A percentile compares a stretch with the other conserved stretches of the same genome.
Conservation (phyloP, 1,139 yeast genomes). For the Hansenula anomala region DNA sequence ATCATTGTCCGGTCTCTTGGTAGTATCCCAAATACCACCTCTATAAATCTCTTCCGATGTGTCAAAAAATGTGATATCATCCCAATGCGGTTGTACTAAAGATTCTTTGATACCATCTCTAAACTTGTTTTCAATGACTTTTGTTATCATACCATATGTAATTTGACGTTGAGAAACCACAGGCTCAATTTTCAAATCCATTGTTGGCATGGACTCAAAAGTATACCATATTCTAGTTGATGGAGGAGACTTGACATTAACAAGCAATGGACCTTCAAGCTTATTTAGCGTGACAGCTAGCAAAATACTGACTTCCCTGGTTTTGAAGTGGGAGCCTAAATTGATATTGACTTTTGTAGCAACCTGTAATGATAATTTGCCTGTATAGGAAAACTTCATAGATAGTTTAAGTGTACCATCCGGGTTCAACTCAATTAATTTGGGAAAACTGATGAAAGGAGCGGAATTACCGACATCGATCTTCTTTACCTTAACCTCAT, state of each 20-base stretch:
- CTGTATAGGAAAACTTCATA: conserved; percentile 62
- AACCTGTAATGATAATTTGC: conserved; percentile 67
- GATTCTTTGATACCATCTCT: conserved; percentile 77
- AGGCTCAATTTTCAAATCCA: conserved; percentile 79
- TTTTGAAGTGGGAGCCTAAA: conserved; percentile 69
- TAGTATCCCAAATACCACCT: conserved; percentile 87
- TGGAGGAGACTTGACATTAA: conserved; percentile 83
- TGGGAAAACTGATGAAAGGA: conserved; percentile 76
- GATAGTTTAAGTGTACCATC: conserved; percentile 74
- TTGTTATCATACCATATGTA: conserved; percentile 73
- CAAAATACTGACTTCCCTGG: conserved; percentile 72
- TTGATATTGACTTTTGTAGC: conserved; percentile 75
- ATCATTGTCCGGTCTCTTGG: conserved; percentile 22
- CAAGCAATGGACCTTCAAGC: conserved; percentile 67
- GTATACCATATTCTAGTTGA: conserved; percentile 88
- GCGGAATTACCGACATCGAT: conserved; percentile 77
- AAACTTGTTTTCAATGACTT: conserved; percentile 71
- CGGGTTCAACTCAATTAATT: conserved; percentile 63
- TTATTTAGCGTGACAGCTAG: conserved; percentile 66
- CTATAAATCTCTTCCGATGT: conserved; percentile 67
- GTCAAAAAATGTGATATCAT: conserved; percentile 70
- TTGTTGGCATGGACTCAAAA: conserved; percentile 72
- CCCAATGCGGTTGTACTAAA: conserved; percentile 82
- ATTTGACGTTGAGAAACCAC: conserved; percentile 80
- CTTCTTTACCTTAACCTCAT: conserved; percentile 69